Percentiles rank a stretch among this genome's conserved stretches.
These are phyloP conservation scores for Medakamo hakoo DNA, from an alignment of 139 green algal genomes.

Conservation along the genomic window DNA sequence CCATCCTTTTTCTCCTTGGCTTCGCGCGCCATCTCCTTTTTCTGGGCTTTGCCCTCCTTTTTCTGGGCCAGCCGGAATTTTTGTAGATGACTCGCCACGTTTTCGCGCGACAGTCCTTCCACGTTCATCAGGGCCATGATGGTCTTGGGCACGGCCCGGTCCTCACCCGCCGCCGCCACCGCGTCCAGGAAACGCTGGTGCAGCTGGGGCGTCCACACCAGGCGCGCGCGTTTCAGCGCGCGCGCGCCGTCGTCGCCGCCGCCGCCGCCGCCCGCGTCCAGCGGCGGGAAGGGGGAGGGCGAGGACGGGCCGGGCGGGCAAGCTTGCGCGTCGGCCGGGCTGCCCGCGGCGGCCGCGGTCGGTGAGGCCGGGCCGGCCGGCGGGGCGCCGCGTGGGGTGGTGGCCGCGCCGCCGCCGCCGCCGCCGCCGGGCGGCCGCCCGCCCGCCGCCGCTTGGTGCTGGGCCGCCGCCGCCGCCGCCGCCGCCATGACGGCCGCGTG, in stretches of 20 bases:
- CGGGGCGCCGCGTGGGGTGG: too few relatives aligned
- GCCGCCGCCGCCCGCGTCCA: neutral
- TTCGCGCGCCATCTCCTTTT: too few relatives aligned
- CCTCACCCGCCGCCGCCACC: conserved; percentile 10
- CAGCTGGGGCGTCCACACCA: conserved; percentile 61
- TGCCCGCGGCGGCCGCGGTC: too few relatives aligned
- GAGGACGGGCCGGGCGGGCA: neutral
- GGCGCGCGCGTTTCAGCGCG: conserved; percentile 29
- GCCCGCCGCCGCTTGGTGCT: neutral
- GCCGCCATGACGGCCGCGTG: too few relatives aligned
- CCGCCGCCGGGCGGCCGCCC: too few relatives aligned
- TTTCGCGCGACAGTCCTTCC: conserved; percentile 81
- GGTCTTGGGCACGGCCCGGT: conserved; percentile 30
- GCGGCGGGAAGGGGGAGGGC: neutral
- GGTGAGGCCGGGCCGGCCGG: too few relatives aligned
- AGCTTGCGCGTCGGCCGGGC: neutral
- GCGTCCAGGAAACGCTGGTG: conserved; percentile 61
- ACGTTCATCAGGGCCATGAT: conserved; percentile 74
- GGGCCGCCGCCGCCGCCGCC: too few relatives aligned
- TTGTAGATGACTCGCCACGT: conserved; percentile 74
- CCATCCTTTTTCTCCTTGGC: too few relatives aligned
- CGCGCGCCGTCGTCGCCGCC: neutral
- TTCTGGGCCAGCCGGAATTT: neutral
- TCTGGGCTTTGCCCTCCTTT: neutral
- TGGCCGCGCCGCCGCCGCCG: too few relatives aligned